A percentile compares a stretch with the other conserved stretches of the same genome.
Evolutionary conservation across 1,139 yeast genomes (phyloP).

Genomic region (Eremothecium gossypii): DNA sequence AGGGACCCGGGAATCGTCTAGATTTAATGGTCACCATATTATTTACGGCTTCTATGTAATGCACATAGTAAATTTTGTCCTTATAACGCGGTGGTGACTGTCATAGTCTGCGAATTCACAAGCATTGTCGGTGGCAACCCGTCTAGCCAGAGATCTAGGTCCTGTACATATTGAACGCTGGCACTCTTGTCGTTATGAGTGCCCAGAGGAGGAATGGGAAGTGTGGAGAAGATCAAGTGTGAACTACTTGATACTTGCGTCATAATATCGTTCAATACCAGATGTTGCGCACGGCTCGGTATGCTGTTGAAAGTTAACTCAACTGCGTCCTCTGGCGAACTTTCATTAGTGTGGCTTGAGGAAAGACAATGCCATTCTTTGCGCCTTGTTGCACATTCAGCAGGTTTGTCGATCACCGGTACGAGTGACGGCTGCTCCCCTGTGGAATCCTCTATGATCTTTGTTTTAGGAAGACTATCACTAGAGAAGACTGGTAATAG

Average conservation of each 20-base stretch:
- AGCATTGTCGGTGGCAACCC: constrained; percentile 74
- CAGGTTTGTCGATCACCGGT: constrained; percentile 36
- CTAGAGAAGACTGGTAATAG: constrained; percentile 67
- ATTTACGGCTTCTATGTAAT: not conserved
- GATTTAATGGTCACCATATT: not conserved
- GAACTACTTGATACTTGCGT: constrained; percentile 49
- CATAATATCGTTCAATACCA: constrained; percentile 83
- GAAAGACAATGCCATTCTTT: constrained; percentile 14
- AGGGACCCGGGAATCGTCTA: no score
- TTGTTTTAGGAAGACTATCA: constrained; percentile 66
- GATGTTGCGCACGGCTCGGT: constrained; percentile 86
- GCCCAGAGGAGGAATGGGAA: constrained; percentile 81
- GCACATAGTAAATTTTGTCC: not conserved
- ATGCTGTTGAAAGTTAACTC: constrained; percentile 63
- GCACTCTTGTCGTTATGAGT: constrained; percentile 64
- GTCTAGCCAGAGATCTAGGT: constrained; percentile 70
- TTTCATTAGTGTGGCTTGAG: constrained; percentile 22
- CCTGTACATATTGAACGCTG: constrained; percentile 64
- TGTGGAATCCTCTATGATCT: constrained; percentile 57
- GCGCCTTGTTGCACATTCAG: constrained; percentile 4
- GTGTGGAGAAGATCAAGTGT: constrained; percentile 70
- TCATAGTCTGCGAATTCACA: constrained; percentile 84
- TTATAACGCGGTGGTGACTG: constrained; percentile 83
- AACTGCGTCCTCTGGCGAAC: constrained; percentile 31
- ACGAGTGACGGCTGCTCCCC: constrained; percentile 52